Evolutionary conservation across 805 yeast species (phyloP).

Genomic region (Ogataea polymorpha): DNA sequence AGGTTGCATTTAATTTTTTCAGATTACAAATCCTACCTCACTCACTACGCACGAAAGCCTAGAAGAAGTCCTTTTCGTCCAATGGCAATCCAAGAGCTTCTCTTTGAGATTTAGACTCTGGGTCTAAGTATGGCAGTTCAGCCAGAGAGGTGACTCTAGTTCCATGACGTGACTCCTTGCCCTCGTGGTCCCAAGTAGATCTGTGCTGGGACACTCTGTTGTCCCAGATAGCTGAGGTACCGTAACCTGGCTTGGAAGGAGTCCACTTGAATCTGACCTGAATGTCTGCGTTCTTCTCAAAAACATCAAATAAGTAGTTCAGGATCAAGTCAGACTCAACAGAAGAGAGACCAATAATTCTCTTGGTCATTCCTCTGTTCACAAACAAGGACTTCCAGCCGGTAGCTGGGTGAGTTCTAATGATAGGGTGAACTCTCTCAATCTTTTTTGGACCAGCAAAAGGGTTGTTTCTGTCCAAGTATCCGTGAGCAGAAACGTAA

Average conservation of each 20-base stretch:
- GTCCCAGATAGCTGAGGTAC: constrained; percentile 49
- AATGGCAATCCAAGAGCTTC: constrained; percentile 42
- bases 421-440: constrained; percentile 57
- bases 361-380: constrained; percentile 47
- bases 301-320: constrained; percentile 39
- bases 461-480: constrained; percentile 41
- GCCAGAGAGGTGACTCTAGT: constrained; percentile 54
- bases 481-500: constrained; percentile 39
- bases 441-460: constrained; percentile 45
- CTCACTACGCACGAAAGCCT: neutral
- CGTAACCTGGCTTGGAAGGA: constrained; percentile 35
- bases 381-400: constrained; percentile 59
- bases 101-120: constrained; percentile 49
- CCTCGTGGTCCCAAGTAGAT: constrained; percentile 44
- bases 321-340: constrained; percentile 49
- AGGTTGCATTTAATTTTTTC: neutral
- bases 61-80: constrained; percentile 7
- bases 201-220: constrained; percentile 44
- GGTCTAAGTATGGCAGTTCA: constrained; percentile 50
- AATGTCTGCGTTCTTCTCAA: constrained; percentile 51
- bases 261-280: constrained; percentile 53
- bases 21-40: neutral
- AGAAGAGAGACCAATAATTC: constrained; percentile 51
- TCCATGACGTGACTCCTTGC: constrained; percentile 46
- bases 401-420: constrained; percentile 64